Conservation (phyloP, 176 grass and related monocot species). For the Carex kokanica region DNA sequence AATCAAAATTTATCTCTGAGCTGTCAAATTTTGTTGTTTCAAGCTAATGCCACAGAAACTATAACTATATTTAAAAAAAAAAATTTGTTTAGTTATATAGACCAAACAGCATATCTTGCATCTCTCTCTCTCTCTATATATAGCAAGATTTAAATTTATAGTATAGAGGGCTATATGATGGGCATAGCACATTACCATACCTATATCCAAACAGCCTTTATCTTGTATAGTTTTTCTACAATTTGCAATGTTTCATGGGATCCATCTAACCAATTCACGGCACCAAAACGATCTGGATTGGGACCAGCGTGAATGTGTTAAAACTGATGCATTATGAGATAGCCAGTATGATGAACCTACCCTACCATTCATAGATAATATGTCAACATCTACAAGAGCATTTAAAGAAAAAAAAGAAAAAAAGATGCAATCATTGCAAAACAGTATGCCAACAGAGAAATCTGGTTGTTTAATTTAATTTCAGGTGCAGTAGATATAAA, state of each 20-base stretch:
- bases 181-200: neutral
- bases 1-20: neutral
- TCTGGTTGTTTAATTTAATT: conserved; percentile 6
- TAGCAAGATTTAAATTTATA: neutral
- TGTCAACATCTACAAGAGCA: neutral
- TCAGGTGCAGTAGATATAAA: neutral
- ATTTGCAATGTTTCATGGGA: neutral
- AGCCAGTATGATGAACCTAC: neutral
- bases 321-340: neutral
- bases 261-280: neutral
- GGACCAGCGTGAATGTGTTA: neutral
- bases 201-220: neutral
- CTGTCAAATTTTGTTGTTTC: neutral
- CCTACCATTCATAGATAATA: neutral
- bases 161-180: neutral
- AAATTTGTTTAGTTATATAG: too few relatives aligned
- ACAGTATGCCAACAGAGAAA: neutral
- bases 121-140: neutral
- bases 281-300: neutral
- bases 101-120: neutral
- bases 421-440: neutral
- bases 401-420: neutral
- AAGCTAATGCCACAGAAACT: neutral
- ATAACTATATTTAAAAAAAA: neutral
- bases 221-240: neutral